Evolutionary conservation across 2,329 filamentous ascomycete genomes (phyloP).

Genomic region (Diaporthe ampelina): DNA sequence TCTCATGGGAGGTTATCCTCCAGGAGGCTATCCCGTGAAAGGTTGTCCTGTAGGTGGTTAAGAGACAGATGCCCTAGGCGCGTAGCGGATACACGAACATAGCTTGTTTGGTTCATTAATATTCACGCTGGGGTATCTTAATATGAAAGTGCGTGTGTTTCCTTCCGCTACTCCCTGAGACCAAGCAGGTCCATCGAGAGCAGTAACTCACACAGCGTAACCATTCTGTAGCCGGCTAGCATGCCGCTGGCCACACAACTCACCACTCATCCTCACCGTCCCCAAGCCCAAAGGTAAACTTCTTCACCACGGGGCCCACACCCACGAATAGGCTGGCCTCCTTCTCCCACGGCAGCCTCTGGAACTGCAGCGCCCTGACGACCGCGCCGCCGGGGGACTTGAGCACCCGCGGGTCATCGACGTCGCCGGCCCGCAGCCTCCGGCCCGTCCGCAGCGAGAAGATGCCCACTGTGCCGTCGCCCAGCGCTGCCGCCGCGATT

Average conservation of each 20-base stretch:
- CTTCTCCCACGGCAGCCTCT: constrained; percentile 58
- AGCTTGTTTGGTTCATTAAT: not conserved
- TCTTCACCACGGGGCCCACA: constrained; percentile 53
- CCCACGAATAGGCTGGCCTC: constrained; percentile 64
- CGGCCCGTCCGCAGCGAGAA: constrained; percentile 65
- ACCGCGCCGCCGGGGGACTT: constrained; percentile 46
- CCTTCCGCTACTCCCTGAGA: too few relatives aligned
- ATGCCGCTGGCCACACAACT: not conserved
- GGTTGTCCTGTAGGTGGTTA: too few relatives aligned
- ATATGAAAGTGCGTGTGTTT: not conserved
- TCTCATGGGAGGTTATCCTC: too few relatives aligned
- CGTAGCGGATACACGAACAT: too few relatives aligned
- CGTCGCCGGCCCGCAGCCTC: constrained; percentile 49
- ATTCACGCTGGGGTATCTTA: constrained; percentile 32
- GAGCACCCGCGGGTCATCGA: constrained; percentile 44
- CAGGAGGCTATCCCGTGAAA: too few relatives aligned
- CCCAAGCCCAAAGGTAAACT: constrained; percentile 59
- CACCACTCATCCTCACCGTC: constrained; percentile 51
- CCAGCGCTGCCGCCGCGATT: constrained; percentile 67
- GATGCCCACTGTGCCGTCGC: constrained; percentile 62
- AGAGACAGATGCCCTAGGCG: too few relatives aligned
- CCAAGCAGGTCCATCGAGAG: not conserved
- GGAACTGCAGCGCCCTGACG: constrained; percentile 61
- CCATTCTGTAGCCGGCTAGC: not conserved
- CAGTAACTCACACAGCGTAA: not conserved